These are phyloP conservation scores for Lichtheimia hyalospora DNA, from an alignment of 371 early-diverging fungal species.

Conservation along the genomic window DNA sequence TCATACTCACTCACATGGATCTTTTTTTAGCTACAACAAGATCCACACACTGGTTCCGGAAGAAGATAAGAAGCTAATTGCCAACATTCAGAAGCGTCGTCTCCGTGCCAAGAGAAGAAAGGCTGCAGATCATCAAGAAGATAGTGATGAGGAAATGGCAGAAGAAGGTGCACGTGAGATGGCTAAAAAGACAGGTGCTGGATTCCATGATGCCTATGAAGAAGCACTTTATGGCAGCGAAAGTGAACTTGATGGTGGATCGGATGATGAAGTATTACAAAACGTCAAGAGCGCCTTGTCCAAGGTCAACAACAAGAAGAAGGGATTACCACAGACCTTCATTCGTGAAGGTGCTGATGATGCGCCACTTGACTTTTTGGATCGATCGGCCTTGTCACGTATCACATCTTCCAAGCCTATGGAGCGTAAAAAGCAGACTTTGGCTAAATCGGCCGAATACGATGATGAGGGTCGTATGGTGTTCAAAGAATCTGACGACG, in stretches of 20 bases:
- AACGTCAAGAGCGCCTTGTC: constrained; percentile 26
- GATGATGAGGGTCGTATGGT: constrained; percentile 80
- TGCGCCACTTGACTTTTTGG: constrained; percentile 91
- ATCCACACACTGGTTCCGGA: constrained; percentile 84
- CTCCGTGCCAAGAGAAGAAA: constrained; percentile 84
- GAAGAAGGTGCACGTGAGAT: constrained; percentile 37
- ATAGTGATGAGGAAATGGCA: constrained; percentile 52
- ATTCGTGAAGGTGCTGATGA: constrained; percentile 77
- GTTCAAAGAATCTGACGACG: constrained; percentile 64
- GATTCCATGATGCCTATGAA: constrained; percentile 80
- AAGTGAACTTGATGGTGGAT: constrained; percentile 82
- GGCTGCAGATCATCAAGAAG: constrained; percentile 42
- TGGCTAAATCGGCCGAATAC: constrained; percentile 37
- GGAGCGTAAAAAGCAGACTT: constrained; percentile 52
- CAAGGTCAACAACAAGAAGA: constrained; percentile 42
- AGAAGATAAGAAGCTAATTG: constrained; percentile 83
- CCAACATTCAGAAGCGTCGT: constrained; percentile 91
- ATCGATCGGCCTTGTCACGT: constrained; percentile 79
- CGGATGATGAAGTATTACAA: constrained; percentile 51
- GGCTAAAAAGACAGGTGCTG: constrained; percentile 41
- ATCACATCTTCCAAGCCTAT: constrained; percentile 60
- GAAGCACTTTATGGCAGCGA: constrained; percentile 90
- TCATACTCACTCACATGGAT: too few species aligned
- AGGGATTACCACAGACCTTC: constrained; percentile 51
- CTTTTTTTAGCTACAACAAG: constrained; percentile 73